phyloP scores from a whole-genome alignment of 768 basidiomycete species.

The Suillus tomentosus region DNA sequence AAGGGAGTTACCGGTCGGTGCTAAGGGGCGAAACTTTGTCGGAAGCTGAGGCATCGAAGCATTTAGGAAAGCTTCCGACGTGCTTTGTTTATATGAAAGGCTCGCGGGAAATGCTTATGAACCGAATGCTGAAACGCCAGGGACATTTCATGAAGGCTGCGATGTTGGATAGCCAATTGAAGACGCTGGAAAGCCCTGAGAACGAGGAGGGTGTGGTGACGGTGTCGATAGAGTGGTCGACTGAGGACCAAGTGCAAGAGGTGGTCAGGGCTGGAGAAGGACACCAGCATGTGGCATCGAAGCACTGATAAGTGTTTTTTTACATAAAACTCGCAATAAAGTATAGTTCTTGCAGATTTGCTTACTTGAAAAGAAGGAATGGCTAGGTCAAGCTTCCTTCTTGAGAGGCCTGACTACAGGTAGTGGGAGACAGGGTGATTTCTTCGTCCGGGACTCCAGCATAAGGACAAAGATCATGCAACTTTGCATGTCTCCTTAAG shows the following conservation, averaged over 20 bases:
- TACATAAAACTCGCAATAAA: neutral
- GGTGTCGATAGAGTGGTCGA: constrained; percentile 53
- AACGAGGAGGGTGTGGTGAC: constrained; percentile 70
- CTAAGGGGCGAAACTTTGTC: constrained; percentile 49
- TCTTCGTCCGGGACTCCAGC: no score
- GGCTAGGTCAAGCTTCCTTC: no score
- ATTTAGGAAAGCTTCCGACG: constrained; percentile 48
- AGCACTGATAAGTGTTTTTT: neutral
- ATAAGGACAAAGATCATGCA: no score
- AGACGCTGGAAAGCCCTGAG: constrained; percentile 67
- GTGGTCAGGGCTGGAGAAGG: constrained; percentile 28
- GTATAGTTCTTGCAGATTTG: neutral
- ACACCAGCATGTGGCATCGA: neutral
- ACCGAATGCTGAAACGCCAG: constrained; percentile 61
- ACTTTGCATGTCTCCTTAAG: no score
- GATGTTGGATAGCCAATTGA: constrained; percentile 82
- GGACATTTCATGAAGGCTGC: constrained; percentile 84
- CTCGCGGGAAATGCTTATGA: constrained; percentile 50
- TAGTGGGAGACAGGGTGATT: no score
- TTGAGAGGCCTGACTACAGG: no score
- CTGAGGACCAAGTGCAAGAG: constrained; percentile 53
- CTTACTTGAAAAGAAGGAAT: no score
- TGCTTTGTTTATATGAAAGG: constrained; percentile 84
- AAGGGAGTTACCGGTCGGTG: constrained; percentile 77
- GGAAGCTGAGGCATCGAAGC: constrained; percentile 22